phyloP scores from a whole-genome alignment of 2,329 filamentous ascomycete genomes.

The Tolypocladium pustulatum region DNA sequence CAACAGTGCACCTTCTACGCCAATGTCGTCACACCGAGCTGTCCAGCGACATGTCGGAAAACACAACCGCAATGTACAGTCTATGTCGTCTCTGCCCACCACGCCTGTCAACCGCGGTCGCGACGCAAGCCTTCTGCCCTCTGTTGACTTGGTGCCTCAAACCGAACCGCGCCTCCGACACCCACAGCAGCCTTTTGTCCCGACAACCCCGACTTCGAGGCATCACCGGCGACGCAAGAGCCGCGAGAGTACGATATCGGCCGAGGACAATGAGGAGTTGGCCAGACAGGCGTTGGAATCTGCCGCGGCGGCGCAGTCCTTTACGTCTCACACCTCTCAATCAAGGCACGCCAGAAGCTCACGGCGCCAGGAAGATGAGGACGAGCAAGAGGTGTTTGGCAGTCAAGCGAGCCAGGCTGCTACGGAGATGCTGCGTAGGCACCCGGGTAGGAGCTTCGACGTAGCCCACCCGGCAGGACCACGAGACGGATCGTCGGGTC shows the following conservation, averaged over 20 bases:
- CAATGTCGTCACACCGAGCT: slow-evolving; percentile 35
- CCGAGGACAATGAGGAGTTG: slow-evolving; percentile 48
- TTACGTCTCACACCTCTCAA: slow-evolving; percentile 13
- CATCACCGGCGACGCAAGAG: slow-evolving; percentile 50
- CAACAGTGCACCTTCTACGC: slow-evolving; percentile 64
- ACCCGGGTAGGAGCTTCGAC: slow-evolving; percentile 42
- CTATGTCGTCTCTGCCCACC: slow-evolving; percentile 72
- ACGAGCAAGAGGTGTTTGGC: slow-evolving; percentile 46
- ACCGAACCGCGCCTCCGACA: slow-evolving; percentile 44
- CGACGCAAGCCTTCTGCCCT: slow-evolving; percentile 46
- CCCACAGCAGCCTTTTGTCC: slow-evolving; percentile 25
- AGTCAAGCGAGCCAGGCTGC: slow-evolving; percentile 73
- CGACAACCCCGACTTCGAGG: slow-evolving; percentile 32
- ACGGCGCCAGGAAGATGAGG: slow-evolving; percentile 6
- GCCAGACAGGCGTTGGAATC: slow-evolving; percentile 43
- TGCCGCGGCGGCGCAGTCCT: slow-evolving; percentile 35
- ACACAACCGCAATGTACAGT: slow-evolving; percentile 69
- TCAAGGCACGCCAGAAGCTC: slow-evolving; percentile 16
- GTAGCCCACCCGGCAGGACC: slow-evolving; percentile 31
- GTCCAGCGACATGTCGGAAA: slow-evolving; percentile 41
- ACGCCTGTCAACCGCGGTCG: slow-evolving; percentile 53
- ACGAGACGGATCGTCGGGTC: slow-evolving; percentile 31
- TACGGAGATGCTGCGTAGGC: slow-evolving; percentile 59
- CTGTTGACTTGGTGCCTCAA: slow-evolving; percentile 50
- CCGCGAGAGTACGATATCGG: slow-evolving; percentile 78